These are phyloP conservation scores for Aspergillus vadensis DNA, from an alignment of 2,329 filamentous ascomycete genomes.

Conservation along the genomic window DNA sequence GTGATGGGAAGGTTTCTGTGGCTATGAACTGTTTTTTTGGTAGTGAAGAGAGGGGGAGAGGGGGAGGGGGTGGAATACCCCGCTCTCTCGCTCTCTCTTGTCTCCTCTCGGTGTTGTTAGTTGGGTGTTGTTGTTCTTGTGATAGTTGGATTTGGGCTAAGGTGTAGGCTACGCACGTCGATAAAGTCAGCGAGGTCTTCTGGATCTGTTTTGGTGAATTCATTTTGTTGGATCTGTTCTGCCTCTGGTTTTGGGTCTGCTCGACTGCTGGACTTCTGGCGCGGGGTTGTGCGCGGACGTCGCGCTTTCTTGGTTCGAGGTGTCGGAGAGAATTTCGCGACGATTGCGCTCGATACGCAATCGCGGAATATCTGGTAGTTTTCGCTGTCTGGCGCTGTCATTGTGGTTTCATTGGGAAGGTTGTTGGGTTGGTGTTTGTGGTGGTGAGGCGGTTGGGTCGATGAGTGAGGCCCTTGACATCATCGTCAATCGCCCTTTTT, in stretches of 20 bases:
- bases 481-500: neutral
- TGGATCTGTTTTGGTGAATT: constrained; percentile 45
- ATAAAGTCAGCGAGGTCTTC: constrained; percentile 79
- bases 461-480: neutral
- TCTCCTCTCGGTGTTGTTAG: neutral
- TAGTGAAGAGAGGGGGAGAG: neutral
- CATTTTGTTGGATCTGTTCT: neutral
- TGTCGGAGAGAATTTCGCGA: constrained; percentile 58
- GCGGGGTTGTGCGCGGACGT: neutral
- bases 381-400: constrained; percentile 36
- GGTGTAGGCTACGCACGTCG: constrained; percentile 51
- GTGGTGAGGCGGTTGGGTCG: neutral
- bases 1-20: constrained; percentile 64
- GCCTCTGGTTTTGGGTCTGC: neutral
- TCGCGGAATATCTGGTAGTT: constrained; percentile 74
- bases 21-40: constrained; percentile 64
- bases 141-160: neutral
- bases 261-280: neutral
- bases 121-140: neutral
- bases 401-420: constrained; percentile 13
- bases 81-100: neutral
- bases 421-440: neutral
- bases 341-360: constrained; percentile 68
- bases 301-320: constrained; percentile 47
- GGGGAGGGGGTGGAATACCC: neutral